These are phyloP conservation scores for Pythium sukuiense DNA, from an alignment of 352 stramenopile genomes.

Conservation along the genomic window DNA sequence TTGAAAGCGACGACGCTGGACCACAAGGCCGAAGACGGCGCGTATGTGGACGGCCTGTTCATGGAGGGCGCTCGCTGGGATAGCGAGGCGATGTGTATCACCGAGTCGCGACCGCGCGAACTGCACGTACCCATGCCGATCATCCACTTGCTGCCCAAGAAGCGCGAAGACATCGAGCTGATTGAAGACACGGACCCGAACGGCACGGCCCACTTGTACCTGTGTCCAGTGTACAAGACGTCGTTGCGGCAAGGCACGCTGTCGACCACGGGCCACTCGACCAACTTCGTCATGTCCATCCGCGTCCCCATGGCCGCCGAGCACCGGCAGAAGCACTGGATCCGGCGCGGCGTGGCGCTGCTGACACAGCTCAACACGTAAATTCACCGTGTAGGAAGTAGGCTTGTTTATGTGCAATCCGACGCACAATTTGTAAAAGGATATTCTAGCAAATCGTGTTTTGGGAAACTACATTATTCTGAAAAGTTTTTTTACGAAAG, in stretches of 20 bases:
- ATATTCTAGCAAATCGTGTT: not conserved
- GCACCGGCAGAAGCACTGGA: slow-evolving; percentile 94
- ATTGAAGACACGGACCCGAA: slow-evolving; percentile 88
- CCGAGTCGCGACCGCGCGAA: slow-evolving; percentile 84
- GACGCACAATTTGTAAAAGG: not conserved
- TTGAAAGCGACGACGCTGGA: slow-evolving; percentile 48
- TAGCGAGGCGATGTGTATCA: slow-evolving; percentile 52
- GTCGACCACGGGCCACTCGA: slow-evolving; percentile 93
- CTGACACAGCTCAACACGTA: slow-evolving; percentile 92
- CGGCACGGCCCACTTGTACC: slow-evolving; percentile 90
- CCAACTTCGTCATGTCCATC: slow-evolving; percentile 96
- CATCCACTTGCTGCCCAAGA: slow-evolving; percentile 80
- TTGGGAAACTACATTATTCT: not conserved
- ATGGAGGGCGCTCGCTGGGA: slow-evolving; percentile 91
- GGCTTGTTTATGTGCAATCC: not conserved
- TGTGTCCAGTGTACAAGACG: slow-evolving; percentile 93
- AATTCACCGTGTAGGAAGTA: not conserved
- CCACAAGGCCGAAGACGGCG: slow-evolving; percentile 77
- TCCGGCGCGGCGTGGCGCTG: slow-evolving; percentile 92
- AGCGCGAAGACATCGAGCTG: slow-evolving; percentile 80
- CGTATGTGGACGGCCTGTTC: slow-evolving; percentile 90
- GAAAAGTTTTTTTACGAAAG: not conserved
- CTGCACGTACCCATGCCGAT: slow-evolving; percentile 88
- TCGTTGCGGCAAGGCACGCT: slow-evolving; percentile 90
- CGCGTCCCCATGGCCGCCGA: slow-evolving; percentile 85